Conservation (phyloP, 345 rosid genomes). For the Eucalyptus urophylla region DNA sequence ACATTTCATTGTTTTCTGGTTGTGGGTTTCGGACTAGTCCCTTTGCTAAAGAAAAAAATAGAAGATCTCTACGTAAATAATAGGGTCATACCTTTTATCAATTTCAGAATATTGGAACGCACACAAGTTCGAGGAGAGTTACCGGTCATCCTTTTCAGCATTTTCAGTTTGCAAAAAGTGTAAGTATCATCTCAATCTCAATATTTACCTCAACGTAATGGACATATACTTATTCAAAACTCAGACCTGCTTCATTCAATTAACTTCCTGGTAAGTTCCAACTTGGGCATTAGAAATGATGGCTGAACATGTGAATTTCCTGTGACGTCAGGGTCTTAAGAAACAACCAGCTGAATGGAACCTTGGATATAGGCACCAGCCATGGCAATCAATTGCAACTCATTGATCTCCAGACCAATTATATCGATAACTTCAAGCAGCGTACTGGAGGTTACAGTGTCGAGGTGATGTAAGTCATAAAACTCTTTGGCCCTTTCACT, state of each 20-base stretch:
- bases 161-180: constrained; percentile 53
- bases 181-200: constrained; percentile 16
- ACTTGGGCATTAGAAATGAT: not conserved
- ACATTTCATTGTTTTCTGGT: not conserved
- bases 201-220: not conserved
- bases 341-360: constrained; percentile 32
- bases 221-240: not conserved
- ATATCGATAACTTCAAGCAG: constrained; percentile 8
- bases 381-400: constrained; percentile 25
- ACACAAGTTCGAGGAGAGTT: constrained; percentile 35
- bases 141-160: constrained; percentile 45
- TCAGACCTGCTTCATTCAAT: not conserved
- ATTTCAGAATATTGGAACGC: constrained; percentile 55
- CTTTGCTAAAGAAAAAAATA: not conserved
- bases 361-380: constrained; percentile 39
- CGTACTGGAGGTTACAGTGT: not conserved
- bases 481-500: not conserved
- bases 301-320: not conserved
- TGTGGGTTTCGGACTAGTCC: not conserved
- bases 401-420: constrained; percentile 47
- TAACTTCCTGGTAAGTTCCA: not conserved
- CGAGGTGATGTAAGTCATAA: constrained; percentile 34
- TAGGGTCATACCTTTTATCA: not conserved
- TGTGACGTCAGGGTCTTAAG: constrained; percentile 23
- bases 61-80: not conserved